Conservation (phyloP, 129 eudicot species). For the Helianthus annuus region HanXRQr2.0-SUNRISE NC_035442.2:8696613-8697112, state of each 20-base stretch:
- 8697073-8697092: background rate
- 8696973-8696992: constrained; percentile 63
- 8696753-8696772: constrained; percentile 35
- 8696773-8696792: constrained; percentile 71
- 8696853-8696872: background rate
- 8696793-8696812: constrained; percentile 50
- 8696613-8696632: constrained; percentile 79
- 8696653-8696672: constrained; percentile 70
- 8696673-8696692: constrained; percentile 67
- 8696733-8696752: background rate
- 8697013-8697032: constrained; percentile 58
- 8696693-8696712: background rate
- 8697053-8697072: background rate
- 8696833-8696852: constrained; percentile 42
- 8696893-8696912: background rate
- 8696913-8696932: background rate
- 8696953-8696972: constrained; percentile 66
- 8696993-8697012: constrained; percentile 79
- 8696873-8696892: background rate
- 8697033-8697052: background rate
- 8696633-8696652: constrained; percentile 71
- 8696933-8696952: constrained; percentile 62
- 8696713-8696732: background rate
- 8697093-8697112: background rate
- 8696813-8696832: constrained; percentile 71